A percentile compares a stretch with the other conserved stretches of the same genome.
These are phyloP conservation scores for Phaeosphaeriaceae sp. DNA, from an alignment of 2,329 filamentous ascomycete genomes.

Conservation along the genomic window DNA sequence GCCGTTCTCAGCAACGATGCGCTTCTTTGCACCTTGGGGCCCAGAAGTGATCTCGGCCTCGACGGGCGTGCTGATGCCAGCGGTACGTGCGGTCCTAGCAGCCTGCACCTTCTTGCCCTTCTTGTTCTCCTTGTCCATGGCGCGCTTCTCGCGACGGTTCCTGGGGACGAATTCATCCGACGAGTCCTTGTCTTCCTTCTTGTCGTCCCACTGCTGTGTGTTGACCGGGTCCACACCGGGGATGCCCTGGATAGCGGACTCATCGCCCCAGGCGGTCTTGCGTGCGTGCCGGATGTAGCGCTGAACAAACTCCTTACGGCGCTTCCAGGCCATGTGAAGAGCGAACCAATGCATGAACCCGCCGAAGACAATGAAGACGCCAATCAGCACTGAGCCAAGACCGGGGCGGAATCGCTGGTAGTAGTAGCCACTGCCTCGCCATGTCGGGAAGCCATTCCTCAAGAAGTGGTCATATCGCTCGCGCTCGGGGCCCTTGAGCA, in stretches of 20 bases:
- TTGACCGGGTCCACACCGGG: conserved; percentile 60
- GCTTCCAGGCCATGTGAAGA: conserved; percentile 85
- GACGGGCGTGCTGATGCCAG: conserved; percentile 62
- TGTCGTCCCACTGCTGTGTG: conserved; percentile 38
- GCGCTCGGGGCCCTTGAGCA: conserved; percentile 80
- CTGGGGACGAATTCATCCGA: conserved; percentile 62
- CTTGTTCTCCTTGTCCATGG: conserved; percentile 84
- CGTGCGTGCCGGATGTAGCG: conserved; percentile 90
- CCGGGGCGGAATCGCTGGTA: conserved; percentile 93
- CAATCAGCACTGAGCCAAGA: conserved; percentile 80
- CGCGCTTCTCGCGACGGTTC: conserved; percentile 85
- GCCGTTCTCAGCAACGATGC: conserved; percentile 91
- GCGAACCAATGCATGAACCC: conserved; percentile 87
- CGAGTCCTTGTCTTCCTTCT: conserved; percentile 48
- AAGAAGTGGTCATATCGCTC: conserved; percentile 96
- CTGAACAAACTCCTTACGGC: conserved; percentile 89
- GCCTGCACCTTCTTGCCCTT: conserved; percentile 63
- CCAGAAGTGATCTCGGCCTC: conserved; percentile 60
- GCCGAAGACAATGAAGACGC: conserved; percentile 81
- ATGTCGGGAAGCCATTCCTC: conserved; percentile 88
- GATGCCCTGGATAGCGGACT: conserved; percentile 69
- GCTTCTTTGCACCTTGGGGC: conserved; percentile 79
- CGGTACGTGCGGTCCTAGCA: conserved; percentile 63
- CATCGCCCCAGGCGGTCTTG: conserved; percentile 88
- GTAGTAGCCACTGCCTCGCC: conserved; percentile 99